A percentile compares a stretch with the other conserved stretches of the same genome.
phyloP scores from a whole-genome alignment of 306 rosid genomes.

The Astragalus membranaceus region DNA sequence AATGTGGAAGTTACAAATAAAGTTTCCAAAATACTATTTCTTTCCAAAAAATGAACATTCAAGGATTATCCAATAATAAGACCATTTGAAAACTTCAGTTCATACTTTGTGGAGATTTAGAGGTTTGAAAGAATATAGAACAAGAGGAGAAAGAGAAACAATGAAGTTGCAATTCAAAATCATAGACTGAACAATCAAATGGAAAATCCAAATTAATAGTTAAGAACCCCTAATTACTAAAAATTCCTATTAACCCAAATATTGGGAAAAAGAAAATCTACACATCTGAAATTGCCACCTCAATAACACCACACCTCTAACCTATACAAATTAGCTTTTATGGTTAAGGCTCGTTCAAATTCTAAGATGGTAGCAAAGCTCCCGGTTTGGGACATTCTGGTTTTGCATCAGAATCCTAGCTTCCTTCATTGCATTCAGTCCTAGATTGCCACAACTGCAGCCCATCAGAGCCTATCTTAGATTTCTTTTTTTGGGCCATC shows the following conservation, averaged over 20 bases:
- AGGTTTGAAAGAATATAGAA: constrained; percentile 3
- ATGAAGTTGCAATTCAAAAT: background rate
- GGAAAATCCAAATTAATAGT: background rate
- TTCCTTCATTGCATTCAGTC: background rate
- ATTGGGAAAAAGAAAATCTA: background rate
- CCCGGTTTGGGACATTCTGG: background rate
- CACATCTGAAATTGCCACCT: background rate
- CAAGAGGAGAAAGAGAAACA: background rate
- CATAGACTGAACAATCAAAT: background rate
- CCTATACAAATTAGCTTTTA: background rate
- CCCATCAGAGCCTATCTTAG: background rate
- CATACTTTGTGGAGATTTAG: background rate
- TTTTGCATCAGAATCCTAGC: background rate
- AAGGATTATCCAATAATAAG: background rate
- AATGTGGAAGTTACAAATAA: background rate
- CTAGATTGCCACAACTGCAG: background rate
- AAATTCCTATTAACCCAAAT: background rate
- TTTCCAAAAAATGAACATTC: background rate
- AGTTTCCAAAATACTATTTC: background rate
- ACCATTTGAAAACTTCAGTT: background rate
- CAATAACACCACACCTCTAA: background rate
- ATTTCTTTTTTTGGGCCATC: background rate
- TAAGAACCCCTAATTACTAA: constrained; percentile 4
- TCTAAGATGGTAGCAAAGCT: background rate
- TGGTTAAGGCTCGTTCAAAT: background rate